Conservation (phyloP, 1,139 yeast genomes). For the Taphrina flavorubra region DNA sequence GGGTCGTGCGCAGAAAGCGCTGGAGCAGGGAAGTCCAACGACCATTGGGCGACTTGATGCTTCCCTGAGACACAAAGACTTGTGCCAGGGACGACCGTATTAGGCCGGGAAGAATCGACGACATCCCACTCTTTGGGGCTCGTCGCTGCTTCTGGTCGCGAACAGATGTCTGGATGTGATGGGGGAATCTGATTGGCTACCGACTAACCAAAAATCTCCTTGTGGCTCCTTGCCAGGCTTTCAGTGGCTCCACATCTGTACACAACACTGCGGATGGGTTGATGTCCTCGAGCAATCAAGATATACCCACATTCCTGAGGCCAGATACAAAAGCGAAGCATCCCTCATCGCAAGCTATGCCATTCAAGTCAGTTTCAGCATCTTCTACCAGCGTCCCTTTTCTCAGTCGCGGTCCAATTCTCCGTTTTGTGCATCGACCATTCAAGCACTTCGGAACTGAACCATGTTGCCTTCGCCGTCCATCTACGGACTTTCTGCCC, state of each 20-base stretch:
- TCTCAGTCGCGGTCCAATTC: not conserved
- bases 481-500: constrained; percentile 6
- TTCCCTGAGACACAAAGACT: constrained; percentile 11
- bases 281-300: constrained; percentile 18
- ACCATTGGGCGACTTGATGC: not conserved
- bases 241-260: constrained; percentile 14
- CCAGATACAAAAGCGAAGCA: constrained; percentile 10
- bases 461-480: constrained; percentile 4
- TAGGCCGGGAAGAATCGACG: constrained; percentile 1
- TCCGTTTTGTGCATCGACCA: not conserved
- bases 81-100: constrained; percentile 3
- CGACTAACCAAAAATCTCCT: not conserved
- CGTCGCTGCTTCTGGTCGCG: constrained; percentile 8
- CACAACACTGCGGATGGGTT: not conserved
- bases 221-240: not conserved
- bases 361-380: not conserved
- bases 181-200: not conserved
- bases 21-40: not conserved
- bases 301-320: not conserved
- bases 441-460: not conserved
- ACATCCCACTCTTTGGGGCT: not conserved
- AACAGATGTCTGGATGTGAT: constrained; percentile 4
- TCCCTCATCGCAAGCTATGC: not conserved
- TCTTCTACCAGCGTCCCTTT: not conserved
- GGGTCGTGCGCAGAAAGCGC: not conserved